Conservation (phyloP, 1,284 basidiomycete genomes). For the Tylopilus sp. region DNA sequence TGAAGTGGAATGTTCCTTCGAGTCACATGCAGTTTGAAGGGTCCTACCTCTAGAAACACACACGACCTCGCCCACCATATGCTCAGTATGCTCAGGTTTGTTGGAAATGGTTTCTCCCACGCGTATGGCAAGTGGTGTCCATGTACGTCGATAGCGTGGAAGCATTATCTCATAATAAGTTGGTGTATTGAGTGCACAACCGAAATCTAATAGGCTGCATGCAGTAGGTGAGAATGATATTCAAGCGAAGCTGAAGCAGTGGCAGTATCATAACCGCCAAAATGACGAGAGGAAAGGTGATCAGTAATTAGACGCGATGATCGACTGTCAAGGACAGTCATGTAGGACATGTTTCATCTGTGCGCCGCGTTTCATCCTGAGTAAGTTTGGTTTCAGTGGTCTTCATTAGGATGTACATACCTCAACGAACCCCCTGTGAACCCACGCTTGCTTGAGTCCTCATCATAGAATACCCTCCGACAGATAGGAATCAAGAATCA, state of each 20-base stretch:
- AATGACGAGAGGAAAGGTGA: conserved; percentile 90
- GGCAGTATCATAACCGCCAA: conserved; percentile 84
- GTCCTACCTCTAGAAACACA: conserved; percentile 54
- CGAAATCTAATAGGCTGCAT: conserved; percentile 71
- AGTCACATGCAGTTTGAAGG: conserved; percentile 64
- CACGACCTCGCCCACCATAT: conserved; percentile 85
- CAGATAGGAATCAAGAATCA: conserved; percentile 92
- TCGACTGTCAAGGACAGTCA: conserved; percentile 90
- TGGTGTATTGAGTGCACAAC: conserved; percentile 87
- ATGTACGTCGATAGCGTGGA: conserved; percentile 85
- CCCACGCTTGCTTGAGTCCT: conserved; percentile 80
- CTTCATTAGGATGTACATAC: conserved; percentile 87
- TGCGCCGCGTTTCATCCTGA: background rate
- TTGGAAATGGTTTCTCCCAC: conserved; percentile 89
- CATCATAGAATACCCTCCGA: conserved; percentile 79
- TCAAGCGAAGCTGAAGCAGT: conserved; percentile 74
- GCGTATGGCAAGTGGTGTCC: conserved; percentile 77
- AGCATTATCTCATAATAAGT: conserved; percentile 73
- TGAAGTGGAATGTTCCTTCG: conserved; percentile 77
- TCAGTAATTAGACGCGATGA: conserved; percentile 87
- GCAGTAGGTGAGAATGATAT: conserved; percentile 86
- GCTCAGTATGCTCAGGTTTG: conserved; percentile 89
- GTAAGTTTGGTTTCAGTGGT: conserved; percentile 61
- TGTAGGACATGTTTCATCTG: conserved; percentile 57
- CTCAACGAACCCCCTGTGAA: conserved; percentile 91